phyloP scores from a whole-genome alignment of 257 asterid genomes.

The Nicotiana noctiflora region DNA sequence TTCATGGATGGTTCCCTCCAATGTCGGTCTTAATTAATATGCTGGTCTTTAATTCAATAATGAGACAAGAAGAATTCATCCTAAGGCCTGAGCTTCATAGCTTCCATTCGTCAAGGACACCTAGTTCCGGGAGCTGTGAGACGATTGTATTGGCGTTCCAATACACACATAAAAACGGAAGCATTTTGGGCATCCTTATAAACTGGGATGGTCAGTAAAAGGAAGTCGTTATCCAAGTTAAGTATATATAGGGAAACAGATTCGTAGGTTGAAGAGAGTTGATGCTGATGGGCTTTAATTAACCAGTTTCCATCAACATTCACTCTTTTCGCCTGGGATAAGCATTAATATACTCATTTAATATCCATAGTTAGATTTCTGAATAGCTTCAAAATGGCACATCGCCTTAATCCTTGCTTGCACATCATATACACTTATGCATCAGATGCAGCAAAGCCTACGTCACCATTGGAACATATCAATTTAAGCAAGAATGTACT shows the following conservation, averaged over 20 bases:
- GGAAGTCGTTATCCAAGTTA: not conserved
- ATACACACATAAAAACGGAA: not conserved
- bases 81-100: no score
- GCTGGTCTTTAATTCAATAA: no score
- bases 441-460: no score
- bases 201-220: not conserved
- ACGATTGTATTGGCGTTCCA: not conserved
- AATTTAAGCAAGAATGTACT: no score
- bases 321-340: not conserved
- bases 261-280: not conserved
- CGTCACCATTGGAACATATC: no score
- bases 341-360: not conserved
- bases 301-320: not conserved
- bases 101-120: no score
- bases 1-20: no score
- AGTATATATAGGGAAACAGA: not conserved
- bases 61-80: no score
- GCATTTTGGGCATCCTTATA: not conserved
- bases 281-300: not conserved
- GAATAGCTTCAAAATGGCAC: not conserved
- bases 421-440: not conserved
- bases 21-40: no score
- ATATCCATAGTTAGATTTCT: not conserved
- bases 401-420: not conserved
- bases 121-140: not conserved